Percentiles rank a stretch among this genome's conserved stretches.
Evolutionary conservation across 2,329 filamentous ascomycete genomes (phyloP).

Genomic region (Xylariaceae sp.): DNA sequence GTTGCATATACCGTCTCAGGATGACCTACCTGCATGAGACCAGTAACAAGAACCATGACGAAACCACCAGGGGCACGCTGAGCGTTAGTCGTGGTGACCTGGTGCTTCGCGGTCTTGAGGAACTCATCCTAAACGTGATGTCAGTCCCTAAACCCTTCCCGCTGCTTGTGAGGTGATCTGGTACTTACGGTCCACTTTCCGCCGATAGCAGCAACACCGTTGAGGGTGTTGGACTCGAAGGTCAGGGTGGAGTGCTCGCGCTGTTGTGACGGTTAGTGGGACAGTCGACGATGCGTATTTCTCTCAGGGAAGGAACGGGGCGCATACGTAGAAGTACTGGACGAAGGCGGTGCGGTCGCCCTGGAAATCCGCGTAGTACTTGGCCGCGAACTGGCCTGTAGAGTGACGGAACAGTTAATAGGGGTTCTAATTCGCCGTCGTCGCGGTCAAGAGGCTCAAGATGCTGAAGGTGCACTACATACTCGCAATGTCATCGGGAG

Average conservation of each 20-base stretch:
- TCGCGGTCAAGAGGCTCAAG: background rate
- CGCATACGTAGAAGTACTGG: constrained; percentile 22
- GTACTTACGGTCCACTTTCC: constrained; percentile 72
- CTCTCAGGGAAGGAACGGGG: background rate
- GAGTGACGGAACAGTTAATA: background rate
- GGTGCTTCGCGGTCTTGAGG: constrained; percentile 29
- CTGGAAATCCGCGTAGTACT: constrained; percentile 20
- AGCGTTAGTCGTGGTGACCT: constrained; percentile 71
- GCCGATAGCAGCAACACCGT: constrained; percentile 62
- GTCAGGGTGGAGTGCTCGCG: constrained; percentile 85
- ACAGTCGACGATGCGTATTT: background rate
- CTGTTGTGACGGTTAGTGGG: constrained; percentile 41
- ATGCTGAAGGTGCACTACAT: constrained; percentile 10
- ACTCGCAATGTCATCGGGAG: constrained; percentile 22
- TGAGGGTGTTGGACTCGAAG: constrained; percentile 68
- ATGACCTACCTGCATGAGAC: constrained; percentile 51
- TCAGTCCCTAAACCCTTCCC: constrained; percentile 4
- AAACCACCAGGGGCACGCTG: constrained; percentile 68
- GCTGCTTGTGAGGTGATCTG: background rate
- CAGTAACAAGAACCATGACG: constrained; percentile 84
- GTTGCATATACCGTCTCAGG: background rate
- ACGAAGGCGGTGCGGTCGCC: constrained; percentile 15
- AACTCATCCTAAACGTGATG: constrained; percentile 15
- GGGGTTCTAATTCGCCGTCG: background rate
- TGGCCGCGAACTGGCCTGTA: constrained; percentile 18